These are phyloP conservation scores for Suzukiozyma palmioleophila DNA, from an alignment of 1,139 yeast genomes.

Conservation along the genomic window DNA sequence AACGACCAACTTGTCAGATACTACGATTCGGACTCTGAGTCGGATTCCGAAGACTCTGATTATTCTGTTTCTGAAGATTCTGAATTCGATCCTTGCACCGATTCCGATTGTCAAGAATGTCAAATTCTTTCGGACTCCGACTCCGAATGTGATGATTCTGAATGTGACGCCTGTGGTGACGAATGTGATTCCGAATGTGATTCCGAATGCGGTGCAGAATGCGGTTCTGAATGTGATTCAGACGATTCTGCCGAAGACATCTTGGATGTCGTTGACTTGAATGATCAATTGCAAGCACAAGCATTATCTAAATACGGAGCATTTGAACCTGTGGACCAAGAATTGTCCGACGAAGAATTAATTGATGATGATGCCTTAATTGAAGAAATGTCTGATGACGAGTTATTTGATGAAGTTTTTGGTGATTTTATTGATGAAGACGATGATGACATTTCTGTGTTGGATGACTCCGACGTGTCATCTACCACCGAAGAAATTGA, in stretches of 20 bases:
- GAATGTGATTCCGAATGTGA: slow-evolving; percentile 3
- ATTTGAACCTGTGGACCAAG: slow-evolving; percentile 4
- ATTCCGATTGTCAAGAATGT: slow-evolving; percentile 6
- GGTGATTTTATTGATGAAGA: slow-evolving; percentile 7
- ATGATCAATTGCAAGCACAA: slow-evolving; percentile 33
- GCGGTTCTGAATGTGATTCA: slow-evolving; percentile 13
- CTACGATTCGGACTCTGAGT: slow-evolving; percentile 26
- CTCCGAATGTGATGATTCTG: slow-evolving; percentile 2
- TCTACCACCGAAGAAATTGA: slow-evolving; percentile 14
- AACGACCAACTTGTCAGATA: slow-evolving; percentile 38
- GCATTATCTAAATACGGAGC: slow-evolving; percentile 15
- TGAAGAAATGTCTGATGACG: slow-evolving; percentile 4
- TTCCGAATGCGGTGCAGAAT: slow-evolving; percentile 9
- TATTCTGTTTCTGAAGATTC: slow-evolving; percentile 4
- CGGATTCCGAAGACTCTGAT: slow-evolving; percentile 9
- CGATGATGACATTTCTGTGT: slow-evolving; percentile 6
- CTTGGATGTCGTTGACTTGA: slow-evolving; percentile 30
- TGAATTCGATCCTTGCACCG: slow-evolving; percentile 4
- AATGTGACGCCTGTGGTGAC: slow-evolving; percentile 1
- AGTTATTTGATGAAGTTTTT: slow-evolving; percentile 3
- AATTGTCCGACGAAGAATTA: slow-evolving; percentile 3
- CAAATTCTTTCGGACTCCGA: background rate
- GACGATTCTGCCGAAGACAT: slow-evolving; percentile 29
- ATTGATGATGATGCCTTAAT: slow-evolving; percentile 3
- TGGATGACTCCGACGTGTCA: slow-evolving; percentile 8